Conservation (phyloP, 2,329 filamentous ascomycete genomes). For the Botrytis paeoniae region DNA sequence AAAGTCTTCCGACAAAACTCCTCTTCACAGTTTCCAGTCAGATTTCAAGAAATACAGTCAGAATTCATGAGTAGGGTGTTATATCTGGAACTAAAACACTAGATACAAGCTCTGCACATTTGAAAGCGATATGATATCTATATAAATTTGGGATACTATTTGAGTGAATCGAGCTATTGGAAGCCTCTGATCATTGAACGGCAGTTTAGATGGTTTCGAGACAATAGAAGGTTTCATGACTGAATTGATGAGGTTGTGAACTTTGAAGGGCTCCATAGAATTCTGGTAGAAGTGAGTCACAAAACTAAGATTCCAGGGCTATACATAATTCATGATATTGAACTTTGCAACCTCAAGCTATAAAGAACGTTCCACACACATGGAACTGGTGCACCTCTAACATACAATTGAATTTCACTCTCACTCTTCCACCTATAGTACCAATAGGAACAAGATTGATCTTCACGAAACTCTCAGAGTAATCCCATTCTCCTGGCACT, state of each 20-base stretch:
- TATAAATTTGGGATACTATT: neutral
- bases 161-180: neutral
- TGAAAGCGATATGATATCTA: neutral
- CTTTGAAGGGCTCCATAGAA: neutral
- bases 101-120: neutral
- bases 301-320: neutral
- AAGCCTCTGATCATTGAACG: neutral
- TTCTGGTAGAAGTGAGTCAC: neutral
- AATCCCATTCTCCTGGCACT: neutral
- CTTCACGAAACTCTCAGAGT: neutral
- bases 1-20: neutral
- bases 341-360: neutral
- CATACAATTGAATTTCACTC: neutral
- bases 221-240: too few relatives aligned
- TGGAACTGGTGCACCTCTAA: neutral
- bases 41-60: neutral
- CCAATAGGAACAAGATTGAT: neutral
- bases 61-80: neutral
- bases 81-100: neutral
- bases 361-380: neutral
- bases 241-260: too few relatives aligned
- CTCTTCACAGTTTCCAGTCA: neutral
- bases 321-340: neutral
- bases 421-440: neutral
- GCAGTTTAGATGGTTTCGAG: too few relatives aligned